Evolutionary conservation across 2,329 filamentous ascomycete genomes (phyloP).

Genomic region (Claviceps sp.): DNA sequence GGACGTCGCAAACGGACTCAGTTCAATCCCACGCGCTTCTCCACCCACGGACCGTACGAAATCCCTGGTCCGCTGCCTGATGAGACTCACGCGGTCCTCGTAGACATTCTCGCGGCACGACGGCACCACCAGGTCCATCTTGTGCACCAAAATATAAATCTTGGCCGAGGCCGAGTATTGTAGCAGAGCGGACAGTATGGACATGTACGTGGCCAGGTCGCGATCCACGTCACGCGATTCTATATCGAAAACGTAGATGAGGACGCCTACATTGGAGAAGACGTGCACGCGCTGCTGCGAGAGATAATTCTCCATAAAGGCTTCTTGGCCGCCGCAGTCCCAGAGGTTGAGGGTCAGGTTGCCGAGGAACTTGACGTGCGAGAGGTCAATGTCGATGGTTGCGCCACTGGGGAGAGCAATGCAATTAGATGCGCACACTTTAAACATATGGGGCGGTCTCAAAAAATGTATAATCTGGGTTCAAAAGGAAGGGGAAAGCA

Average conservation of each 20-base stretch:
- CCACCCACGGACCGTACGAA: conserved; percentile 26
- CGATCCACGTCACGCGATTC: conserved; percentile 89
- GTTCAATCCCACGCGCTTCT: conserved; percentile 35
- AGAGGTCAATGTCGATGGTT: conserved; percentile 96
- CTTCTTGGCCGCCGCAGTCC: conserved; percentile 98
- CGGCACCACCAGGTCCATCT: conserved; percentile 89
- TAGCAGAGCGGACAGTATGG: conserved; percentile 75
- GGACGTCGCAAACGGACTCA: conserved; percentile 85
- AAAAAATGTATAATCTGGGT: too few species aligned
- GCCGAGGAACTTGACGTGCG: conserved; percentile 96
- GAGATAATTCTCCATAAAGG: conserved; percentile 97
- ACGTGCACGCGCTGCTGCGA: conserved; percentile 91
- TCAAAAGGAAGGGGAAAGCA: too few species aligned
- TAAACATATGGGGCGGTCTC: too few species aligned
- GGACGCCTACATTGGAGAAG: conserved; percentile 88
- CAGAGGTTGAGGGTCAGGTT: conserved; percentile 95
- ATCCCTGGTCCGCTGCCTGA: conserved; percentile 58
- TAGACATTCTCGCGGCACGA: conserved; percentile 70
- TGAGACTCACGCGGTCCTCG: conserved; percentile 65
- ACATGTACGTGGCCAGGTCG: conserved; percentile 82
- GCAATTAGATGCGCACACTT: neutral
- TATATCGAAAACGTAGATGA: conserved; percentile 99
- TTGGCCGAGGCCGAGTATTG: conserved; percentile 72
- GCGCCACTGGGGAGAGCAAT: conserved; percentile 44
- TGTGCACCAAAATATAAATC: conserved; percentile 93